phyloP scores from a whole-genome alignment of 352 stramenopile genomes.

The Phytophthora colocasiae region DNA sequence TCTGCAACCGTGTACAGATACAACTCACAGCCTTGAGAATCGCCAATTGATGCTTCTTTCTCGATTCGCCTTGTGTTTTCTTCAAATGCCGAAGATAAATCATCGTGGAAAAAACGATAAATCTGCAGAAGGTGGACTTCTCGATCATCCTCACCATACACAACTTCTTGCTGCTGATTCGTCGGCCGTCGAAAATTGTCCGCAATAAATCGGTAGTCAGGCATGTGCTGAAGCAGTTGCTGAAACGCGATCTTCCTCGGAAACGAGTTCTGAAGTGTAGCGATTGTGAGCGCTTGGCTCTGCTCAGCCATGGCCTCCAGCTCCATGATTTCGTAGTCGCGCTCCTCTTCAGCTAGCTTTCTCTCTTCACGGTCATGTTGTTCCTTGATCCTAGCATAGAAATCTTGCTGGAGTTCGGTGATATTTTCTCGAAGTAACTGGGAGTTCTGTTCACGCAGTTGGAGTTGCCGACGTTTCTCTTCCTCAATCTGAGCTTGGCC shows the following conservation, averaged over 20 bases:
- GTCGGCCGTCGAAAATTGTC: conserved; percentile 38
- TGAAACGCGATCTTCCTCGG: conserved; percentile 54
- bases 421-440: conserved; percentile 48
- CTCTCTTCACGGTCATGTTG: conserved; percentile 30
- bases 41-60: neutral
- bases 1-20: conserved; percentile 53
- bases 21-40: conserved; percentile 37
- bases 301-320: conserved; percentile 56
- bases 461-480: conserved; percentile 55
- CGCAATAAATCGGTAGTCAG: conserved; percentile 58
- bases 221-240: conserved; percentile 46
- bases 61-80: conserved; percentile 6
- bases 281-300: conserved; percentile 41
- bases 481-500: conserved; percentile 52
- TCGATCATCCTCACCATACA: conserved; percentile 4
- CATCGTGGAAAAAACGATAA: conserved; percentile 55
- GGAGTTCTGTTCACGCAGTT: conserved; percentile 49
- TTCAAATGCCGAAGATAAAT: conserved; percentile 42
- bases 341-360: conserved; percentile 40
- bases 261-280: conserved; percentile 45
- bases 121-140: conserved; percentile 49
- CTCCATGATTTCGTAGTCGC: conserved; percentile 53
- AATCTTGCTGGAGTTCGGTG: conserved; percentile 38
- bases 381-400: conserved; percentile 26
- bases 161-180: conserved; percentile 4